Conservation (phyloP, 1,284 basidiomycete genomes). For the Xerocomus tenax region DNA sequence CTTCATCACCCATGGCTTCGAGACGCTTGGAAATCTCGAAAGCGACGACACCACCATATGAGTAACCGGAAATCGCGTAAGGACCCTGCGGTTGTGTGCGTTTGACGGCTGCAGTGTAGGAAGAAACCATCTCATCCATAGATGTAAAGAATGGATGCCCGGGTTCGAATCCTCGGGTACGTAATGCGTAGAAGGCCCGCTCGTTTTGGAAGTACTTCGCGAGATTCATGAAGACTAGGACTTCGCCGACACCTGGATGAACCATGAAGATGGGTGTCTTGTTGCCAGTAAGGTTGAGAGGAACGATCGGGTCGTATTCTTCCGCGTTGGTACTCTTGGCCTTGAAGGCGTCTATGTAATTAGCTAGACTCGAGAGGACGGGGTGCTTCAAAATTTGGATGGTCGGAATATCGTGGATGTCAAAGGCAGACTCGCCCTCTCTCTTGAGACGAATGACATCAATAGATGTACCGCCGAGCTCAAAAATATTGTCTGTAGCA, state of each 20-base stretch:
- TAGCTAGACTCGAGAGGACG: conserved; percentile 27
- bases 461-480: conserved; percentile 25
- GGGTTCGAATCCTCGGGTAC: conserved; percentile 37
- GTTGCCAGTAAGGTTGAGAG: conserved; percentile 30
- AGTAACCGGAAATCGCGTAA: conserved; percentile 40
- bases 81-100: conserved; percentile 34
- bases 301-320: conserved; percentile 31
- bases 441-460: conserved; percentile 29
- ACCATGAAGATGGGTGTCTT: conserved; percentile 38
- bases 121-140: conserved; percentile 35
- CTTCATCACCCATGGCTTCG: conserved; percentile 28
- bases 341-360: conserved; percentile 17
- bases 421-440: conserved; percentile 28
- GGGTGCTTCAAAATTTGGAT: conserved; percentile 36
- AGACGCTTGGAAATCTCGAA: conserved; percentile 39
- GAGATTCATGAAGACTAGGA: conserved; percentile 37
- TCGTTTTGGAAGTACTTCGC: conserved; percentile 32
- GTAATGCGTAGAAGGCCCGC: conserved; percentile 35
- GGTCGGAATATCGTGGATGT: conserved; percentile 31
- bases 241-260: conserved; percentile 38
- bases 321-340: conserved; percentile 8
- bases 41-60: conserved; percentile 39
- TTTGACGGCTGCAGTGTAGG: conserved; percentile 33
- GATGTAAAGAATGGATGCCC: conserved; percentile 31
- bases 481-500: conserved; percentile 24